phyloP scores from a whole-genome alignment of 2,329 filamentous ascomycete genomes.

The Juglanconis oblonga region DNA sequence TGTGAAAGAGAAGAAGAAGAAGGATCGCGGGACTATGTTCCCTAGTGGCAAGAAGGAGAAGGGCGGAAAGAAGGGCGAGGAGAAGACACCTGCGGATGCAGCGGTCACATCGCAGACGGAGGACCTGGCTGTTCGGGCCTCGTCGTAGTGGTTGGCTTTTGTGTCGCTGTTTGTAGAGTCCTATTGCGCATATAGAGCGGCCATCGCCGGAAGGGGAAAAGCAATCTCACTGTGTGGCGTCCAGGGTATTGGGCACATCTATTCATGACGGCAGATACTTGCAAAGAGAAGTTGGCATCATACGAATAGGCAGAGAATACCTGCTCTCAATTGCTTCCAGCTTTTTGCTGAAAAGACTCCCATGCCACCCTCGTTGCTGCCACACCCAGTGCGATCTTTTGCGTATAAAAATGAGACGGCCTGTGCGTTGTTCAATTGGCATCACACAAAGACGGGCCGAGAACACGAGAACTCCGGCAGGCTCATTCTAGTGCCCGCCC shows the following conservation, averaged over 20 bases:
- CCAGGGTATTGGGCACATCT: background rate
- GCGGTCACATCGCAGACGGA: slow-evolving; percentile 18
- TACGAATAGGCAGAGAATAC: background rate
- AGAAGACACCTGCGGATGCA: slow-evolving; percentile 17
- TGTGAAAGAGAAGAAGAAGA: slow-evolving; percentile 74
- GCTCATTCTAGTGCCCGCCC: background rate
- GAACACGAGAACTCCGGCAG: background rate
- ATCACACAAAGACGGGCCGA: background rate
- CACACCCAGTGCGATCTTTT: no score
- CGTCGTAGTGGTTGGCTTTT: background rate
- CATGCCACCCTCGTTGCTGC: no score
- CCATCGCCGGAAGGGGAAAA: background rate
- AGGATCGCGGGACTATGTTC: slow-evolving; percentile 69
- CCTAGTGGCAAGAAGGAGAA: slow-evolving; percentile 39
- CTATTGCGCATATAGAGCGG: no score
- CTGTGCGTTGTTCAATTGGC: no score
- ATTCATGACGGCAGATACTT: no score
- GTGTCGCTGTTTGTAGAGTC: background rate
- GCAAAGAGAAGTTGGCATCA: background rate
- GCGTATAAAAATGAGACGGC: no score
- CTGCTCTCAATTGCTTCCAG: no score
- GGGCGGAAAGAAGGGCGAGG: slow-evolving; percentile 7
- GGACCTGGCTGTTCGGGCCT: slow-evolving; percentile 15
- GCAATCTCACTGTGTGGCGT: background rate
- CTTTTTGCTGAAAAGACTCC: no score